Percentiles rank a stretch among this genome's conserved stretches.
Conservation (phyloP, 495 filamentous ascomycete species). For the Alectoria sarmentosa region DNA sequence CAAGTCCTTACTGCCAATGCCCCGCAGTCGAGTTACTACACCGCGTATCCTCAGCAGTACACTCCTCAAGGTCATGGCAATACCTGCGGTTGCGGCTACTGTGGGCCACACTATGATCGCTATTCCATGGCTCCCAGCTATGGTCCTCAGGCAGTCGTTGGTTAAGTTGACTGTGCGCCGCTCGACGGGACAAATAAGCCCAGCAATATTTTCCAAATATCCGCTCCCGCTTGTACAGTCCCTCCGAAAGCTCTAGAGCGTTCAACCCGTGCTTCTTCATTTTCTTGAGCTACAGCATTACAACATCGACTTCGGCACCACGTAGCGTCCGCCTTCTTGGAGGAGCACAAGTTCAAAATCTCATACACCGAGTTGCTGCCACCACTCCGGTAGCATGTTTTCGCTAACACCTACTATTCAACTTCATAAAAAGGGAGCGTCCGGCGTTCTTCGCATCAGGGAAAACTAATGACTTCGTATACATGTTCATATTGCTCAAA, state of each 20-base stretch:
- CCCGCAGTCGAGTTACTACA: constrained; percentile 48
- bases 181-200: neutral
- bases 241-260: neutral
- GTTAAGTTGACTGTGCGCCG: constrained; percentile 32
- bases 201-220: neutral
- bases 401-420: constrained; percentile 10
- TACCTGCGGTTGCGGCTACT: constrained; percentile 64
- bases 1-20: constrained; percentile 33
- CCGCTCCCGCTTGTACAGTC: neutral
- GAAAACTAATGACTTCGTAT: constrained; percentile 10
- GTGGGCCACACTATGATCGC: constrained; percentile 53
- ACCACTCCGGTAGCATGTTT: neutral
- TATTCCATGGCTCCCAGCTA: constrained; percentile 60
- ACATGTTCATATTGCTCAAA: constrained; percentile 6
- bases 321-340: neutral
- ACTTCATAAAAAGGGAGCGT: constrained; percentile 2
- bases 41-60: constrained; percentile 49
- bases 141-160: constrained; percentile 57
- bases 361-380: neutral
- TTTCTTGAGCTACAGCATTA: neutral
- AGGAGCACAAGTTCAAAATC: neutral
- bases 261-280: neutral
- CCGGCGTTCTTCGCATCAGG: constrained; percentile 5
- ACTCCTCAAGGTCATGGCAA: constrained; percentile 54
- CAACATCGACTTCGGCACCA: neutral